Evolutionary conservation across 2,329 filamentous ascomycete species (phyloP).

Genomic region (Lithohypha guttulata): DNA sequence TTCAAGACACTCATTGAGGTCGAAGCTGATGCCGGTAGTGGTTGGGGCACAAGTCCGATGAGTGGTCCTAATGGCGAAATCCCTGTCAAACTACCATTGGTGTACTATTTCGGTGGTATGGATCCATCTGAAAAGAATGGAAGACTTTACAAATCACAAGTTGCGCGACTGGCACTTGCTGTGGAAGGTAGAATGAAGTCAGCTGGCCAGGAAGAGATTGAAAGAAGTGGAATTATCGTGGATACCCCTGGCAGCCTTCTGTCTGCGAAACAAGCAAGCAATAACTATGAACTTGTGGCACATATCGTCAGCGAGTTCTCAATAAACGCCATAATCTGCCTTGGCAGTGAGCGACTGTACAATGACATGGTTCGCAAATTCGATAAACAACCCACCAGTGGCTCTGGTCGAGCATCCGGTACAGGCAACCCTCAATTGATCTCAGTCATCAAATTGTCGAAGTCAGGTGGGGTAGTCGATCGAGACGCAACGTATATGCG

Average conservation of each 20-base stretch:
- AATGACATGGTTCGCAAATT: slow-evolving; percentile 65
- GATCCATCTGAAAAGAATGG: slow-evolving; percentile 58
- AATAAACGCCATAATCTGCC: slow-evolving; percentile 70
- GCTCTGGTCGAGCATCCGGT: background rate
- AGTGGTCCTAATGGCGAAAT: slow-evolving; percentile 71
- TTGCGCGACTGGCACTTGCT: slow-evolving; percentile 66
- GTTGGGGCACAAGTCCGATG: slow-evolving; percentile 83
- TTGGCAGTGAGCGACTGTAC: slow-evolving; percentile 68
- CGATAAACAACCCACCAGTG: slow-evolving; percentile 34
- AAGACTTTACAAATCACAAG: slow-evolving; percentile 60
- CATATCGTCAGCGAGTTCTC: slow-evolving; percentile 64
- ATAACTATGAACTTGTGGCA: slow-evolving; percentile 62
- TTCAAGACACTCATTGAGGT: slow-evolving; percentile 82
- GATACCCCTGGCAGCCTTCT: slow-evolving; percentile 67
- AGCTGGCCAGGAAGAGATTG: slow-evolving; percentile 61
- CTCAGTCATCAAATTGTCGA: slow-evolving; percentile 65
- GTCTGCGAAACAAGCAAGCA: slow-evolving; percentile 41
- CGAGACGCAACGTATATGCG: slow-evolving; percentile 66
- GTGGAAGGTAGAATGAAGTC: slow-evolving; percentile 56
- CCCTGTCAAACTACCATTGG: slow-evolving; percentile 82
- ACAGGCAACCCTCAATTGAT: slow-evolving; percentile 39
- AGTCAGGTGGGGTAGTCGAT: slow-evolving; percentile 74
- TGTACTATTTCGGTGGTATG: slow-evolving; percentile 66
- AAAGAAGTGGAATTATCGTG: slow-evolving; percentile 68
- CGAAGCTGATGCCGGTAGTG: slow-evolving; percentile 45